Evolutionary conservation across 352 stramenopile species (phyloP), one percentile per base, ranked within the genome.

Genomic region (Phytopythium cucurbitacearum): DNA sequence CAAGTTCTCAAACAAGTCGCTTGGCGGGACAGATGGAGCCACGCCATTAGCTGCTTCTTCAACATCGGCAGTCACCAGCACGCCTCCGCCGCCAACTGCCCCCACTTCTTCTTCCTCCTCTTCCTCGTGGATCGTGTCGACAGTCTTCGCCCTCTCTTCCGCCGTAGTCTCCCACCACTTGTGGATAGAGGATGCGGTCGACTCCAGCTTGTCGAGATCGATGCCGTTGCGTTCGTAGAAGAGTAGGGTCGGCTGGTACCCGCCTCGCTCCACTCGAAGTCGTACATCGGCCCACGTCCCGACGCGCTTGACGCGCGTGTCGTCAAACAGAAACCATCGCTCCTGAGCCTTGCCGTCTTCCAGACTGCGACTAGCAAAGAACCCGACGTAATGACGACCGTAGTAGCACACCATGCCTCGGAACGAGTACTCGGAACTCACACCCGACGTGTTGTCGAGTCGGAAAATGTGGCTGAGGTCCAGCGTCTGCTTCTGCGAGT

Each of bases 381-480:
- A 94, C 12, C 84, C 82, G 6, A 94, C 84, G 56, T 94, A 94
- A 57, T 94, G 84, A 5, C 76, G 68, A 35, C 84, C 84, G 45
- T 94, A 94, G 65, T 94, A 94, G 45, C 83, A 94, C 46, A 94
- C 83, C 53, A 94, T 81, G 51, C 83, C 83, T 15, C 83, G 67
- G 59, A 94, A 94, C 38, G 65, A 54, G 53, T 91, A 94, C 44
- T 77, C 53, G 3, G 71, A 78, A 35, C 60, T 65, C 34, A 51
- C 55, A 32, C 67, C 55, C 0, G 52, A 32, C 15, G 52, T 60
- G 13, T 62, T 65, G 47, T 87, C 80, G 34, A 93, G 61, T 16
- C 71, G 71, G 41, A 94, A 94, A 49, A 94, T 76, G 2, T 73
- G 71, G 33, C 76, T 67, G 9, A 94, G 51, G 58, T 93, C 74